A percentile compares a stretch with the other conserved stretches of the same genome.
phyloP scores from a whole-genome alignment of 1,284 basidiomycete species.

The Veloboletus limbatus region DNA sequence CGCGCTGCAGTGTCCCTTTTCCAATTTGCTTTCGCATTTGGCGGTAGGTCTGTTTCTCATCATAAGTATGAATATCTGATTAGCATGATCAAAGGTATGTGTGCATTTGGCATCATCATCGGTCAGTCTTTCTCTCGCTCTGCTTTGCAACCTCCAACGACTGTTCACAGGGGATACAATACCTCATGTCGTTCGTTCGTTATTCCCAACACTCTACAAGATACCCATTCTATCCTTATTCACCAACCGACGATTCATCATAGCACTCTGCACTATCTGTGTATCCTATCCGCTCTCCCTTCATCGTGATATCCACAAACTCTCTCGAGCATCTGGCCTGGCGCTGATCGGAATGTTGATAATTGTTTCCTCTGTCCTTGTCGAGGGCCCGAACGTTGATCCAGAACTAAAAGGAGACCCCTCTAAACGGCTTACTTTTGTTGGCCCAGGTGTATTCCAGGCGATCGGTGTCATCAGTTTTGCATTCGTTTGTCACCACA shows the following conservation, averaged over 20 bases:
- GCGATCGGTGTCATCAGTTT: slow-evolving; percentile 96
- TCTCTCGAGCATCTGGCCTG: slow-evolving; percentile 88
- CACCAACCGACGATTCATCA: slow-evolving; percentile 86
- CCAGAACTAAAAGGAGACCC: slow-evolving; percentile 77
- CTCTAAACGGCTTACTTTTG: slow-evolving; percentile 65
- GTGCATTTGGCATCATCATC: slow-evolving; percentile 93
- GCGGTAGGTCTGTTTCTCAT: slow-evolving; percentile 54
- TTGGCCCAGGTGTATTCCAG: slow-evolving; percentile 80
- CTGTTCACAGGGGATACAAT: slow-evolving; percentile 81
- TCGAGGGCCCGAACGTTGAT: slow-evolving; percentile 84
- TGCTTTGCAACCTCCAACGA: slow-evolving; percentile 27
- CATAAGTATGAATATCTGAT: slow-evolving; percentile 3
- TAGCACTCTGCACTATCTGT: slow-evolving; percentile 78
- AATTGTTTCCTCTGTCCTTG: slow-evolving; percentile 85
- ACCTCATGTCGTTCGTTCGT: slow-evolving; percentile 86
- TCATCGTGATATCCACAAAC: slow-evolving; percentile 96
- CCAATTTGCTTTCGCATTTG: slow-evolving; percentile 97
- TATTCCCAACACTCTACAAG: slow-evolving; percentile 75
- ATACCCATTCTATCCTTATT: slow-evolving; percentile 76
- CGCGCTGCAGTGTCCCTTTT: slow-evolving; percentile 94
- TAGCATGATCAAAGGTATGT: slow-evolving; percentile 66
- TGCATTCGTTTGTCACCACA: slow-evolving; percentile 93
- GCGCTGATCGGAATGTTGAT: slow-evolving; percentile 91
- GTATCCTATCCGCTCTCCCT: slow-evolving; percentile 95
- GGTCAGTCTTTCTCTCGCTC: slow-evolving; percentile 41